Conservation (phyloP, 257 asterid species). For the Hygrophila difformis region DNA sequence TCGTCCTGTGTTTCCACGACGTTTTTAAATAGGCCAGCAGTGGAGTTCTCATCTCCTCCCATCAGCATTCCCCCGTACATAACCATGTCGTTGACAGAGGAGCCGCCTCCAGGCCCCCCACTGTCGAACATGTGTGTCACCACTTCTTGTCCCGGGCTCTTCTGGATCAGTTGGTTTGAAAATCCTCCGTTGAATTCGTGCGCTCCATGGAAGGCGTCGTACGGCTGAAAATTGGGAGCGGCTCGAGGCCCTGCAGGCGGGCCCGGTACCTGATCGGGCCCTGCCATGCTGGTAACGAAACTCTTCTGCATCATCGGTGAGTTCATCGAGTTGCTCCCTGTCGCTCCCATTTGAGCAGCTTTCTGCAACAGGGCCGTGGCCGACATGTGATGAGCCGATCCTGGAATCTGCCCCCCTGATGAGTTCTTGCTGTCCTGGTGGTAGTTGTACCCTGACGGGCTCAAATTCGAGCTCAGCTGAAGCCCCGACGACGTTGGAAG, state of each 20-base stretch:
- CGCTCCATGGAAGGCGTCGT: conserved; percentile 31
- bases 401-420: conserved; percentile 32
- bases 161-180: conserved; percentile 31
- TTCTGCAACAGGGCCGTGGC: conserved; percentile 79
- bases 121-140: conserved; percentile 35
- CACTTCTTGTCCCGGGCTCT: conserved; percentile 25
- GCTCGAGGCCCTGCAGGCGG: conserved; percentile 18
- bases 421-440: conserved; percentile 38
- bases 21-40: conserved; percentile 29
- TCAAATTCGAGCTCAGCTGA: conserved; percentile 57
- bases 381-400: conserved; percentile 62
- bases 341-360: conserved; percentile 88
- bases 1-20: conserved; percentile 24
- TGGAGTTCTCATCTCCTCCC: conserved; percentile 29
- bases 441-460: conserved; percentile 34
- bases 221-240: conserved; percentile 17
- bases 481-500: conserved; percentile 64
- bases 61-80: conserved; percentile 66
- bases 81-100: conserved; percentile 41
- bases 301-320: conserved; percentile 84
- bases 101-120: conserved; percentile 18
- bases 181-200: conserved; percentile 13
- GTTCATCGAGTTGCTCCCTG: conserved; percentile 44
- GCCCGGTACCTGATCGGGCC: conserved; percentile 33
- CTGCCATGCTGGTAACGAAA: conserved; percentile 52